Base-by-base conservation (phyloP, 352 stramenopile species). In the Pythium sukuiense region DNA sequence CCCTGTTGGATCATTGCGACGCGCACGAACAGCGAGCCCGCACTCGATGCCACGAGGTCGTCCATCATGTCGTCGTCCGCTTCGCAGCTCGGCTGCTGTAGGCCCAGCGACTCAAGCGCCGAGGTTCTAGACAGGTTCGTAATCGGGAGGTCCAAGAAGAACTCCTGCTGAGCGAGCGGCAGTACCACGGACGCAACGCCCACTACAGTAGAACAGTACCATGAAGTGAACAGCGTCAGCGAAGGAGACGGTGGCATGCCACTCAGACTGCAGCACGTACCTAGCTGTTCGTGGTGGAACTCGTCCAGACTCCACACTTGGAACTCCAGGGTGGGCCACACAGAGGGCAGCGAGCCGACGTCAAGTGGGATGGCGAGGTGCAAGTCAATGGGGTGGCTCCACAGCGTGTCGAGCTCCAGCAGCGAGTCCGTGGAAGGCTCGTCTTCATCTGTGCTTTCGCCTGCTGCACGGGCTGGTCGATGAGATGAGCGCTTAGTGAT, bases 371-470 rank as follows among this genome's bases (percentile, higher is more conserved):
- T n/a, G 20, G 73, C 65, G n/a, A 88, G 30, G 46, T 88, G 77
- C 32, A 88, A 58, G 2, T 88, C 70, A 48, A 88, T 78, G 32
- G 77, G 80, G 45, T 88, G 77, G 30, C 71, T 66, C 80, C 80
- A 88, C 27, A 86, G 66, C 5, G 76, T 74, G 33, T 85, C 72
- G 48, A 88, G 39, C 59, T 73, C 59, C 61, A 67, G 16, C 32
- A 33, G 55, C 52, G 32, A n/a, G 9, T 41, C 11, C 11, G 29
- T 0, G 1, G 55, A 41, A 3, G 55, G 20, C 2, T 63, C 27
- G 0, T 58, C 45, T 48, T 69, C 9, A 9, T 14, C 53, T 53
- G 45, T 69, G 3, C 53, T 45, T 43, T 65, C 68, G 37, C 52
- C 63, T 0, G 65, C 63, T 11, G 69, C 55, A n/a, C 45, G 27